Evolutionary conservation across 495 filamentous ascomycete species (phyloP).

Genomic region (Daldinia vernicosa): DNA sequence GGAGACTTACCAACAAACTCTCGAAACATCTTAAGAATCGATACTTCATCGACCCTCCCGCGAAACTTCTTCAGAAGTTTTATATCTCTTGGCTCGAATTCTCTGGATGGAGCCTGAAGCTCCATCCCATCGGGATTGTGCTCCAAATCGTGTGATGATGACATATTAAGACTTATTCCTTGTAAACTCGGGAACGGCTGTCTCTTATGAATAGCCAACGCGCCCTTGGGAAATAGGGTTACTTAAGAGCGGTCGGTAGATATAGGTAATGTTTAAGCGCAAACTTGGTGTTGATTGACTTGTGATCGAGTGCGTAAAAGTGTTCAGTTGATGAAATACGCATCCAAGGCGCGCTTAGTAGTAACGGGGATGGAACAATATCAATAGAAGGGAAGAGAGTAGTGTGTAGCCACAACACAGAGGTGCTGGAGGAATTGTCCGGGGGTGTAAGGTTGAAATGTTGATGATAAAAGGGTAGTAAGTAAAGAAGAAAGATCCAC

Average conservation of each 20-base stretch:
- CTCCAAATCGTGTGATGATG: no score
- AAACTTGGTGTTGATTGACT: not conserved
- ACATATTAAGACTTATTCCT: no score
- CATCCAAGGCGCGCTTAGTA: not conserved
- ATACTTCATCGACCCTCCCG: no score
- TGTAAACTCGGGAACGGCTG: no score
- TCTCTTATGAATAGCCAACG: no score
- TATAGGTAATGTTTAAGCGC: not conserved
- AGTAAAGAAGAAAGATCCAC: not conserved
- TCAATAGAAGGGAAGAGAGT: not conserved
- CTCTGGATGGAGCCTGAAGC: no score
- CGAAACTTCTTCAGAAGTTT: no score
- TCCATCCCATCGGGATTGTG: no score
- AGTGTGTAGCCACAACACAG: not conserved
- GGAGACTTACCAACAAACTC: not conserved
- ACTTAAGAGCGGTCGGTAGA: no score
- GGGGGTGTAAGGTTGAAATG: not conserved
- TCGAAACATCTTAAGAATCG: not conserved
- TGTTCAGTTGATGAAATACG: not conserved
- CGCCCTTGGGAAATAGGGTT: no score
- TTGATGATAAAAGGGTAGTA: not conserved
- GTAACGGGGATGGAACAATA: not conserved
- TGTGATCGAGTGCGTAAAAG: not conserved
- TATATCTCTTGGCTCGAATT: no score
- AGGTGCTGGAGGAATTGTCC: not conserved